Evolutionary conservation across 495 filamentous ascomycete species (phyloP), one percentile per base, ranked within the genome.

Genomic region (Pyrenula massariospora): DNA sequence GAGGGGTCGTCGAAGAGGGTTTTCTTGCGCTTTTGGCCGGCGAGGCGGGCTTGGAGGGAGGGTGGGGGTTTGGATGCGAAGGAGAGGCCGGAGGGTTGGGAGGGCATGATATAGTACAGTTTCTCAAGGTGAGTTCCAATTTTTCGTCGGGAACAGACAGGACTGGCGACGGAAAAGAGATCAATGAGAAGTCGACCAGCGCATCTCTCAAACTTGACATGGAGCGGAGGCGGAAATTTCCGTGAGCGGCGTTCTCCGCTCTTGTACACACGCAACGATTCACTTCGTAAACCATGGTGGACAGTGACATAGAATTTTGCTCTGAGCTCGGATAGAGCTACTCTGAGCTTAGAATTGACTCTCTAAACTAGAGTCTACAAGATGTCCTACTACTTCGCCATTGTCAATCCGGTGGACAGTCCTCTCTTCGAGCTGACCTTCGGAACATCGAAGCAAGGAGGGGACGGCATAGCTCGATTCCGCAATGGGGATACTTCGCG

Each of bases 361-460:
- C n/a, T n/a, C n/a, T n/a, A n/a, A n/a, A n/a, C n/a, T n/a, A n/a
- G n/a, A n/a, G n/a, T n/a, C n/a, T n/a, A 8, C 31, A 19, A 52
- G 20, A 91, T 91, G 87, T 89, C 86, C 55, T 93, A 89, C 77
- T 89, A 89, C 73, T 91, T 93, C 67, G 80, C 81, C 66, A 90
- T 93, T 55, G 74, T 93, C 63, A 85, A 85, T 68, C 89, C 88
- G 3, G 81, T 83, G 58, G 88, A 93, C 70, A 88, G 87, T 69
- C 88, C 88, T 21, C 77, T 92, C 58, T 93, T 91, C 74, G 85
- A 94, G 71, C 80, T 91, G 68, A 89, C 94, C 61, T 97, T 98
- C 72, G 93, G 93, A 62, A 96, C 91, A 51, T 91, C 88, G 31
- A 96, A 96, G 71, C 81, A 85, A 57, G 90, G 91, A 72, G 91